Evolutionary conservation across 352 stramenopile species (phyloP).

Genomic region (Pythium grandisporangium): DNA sequence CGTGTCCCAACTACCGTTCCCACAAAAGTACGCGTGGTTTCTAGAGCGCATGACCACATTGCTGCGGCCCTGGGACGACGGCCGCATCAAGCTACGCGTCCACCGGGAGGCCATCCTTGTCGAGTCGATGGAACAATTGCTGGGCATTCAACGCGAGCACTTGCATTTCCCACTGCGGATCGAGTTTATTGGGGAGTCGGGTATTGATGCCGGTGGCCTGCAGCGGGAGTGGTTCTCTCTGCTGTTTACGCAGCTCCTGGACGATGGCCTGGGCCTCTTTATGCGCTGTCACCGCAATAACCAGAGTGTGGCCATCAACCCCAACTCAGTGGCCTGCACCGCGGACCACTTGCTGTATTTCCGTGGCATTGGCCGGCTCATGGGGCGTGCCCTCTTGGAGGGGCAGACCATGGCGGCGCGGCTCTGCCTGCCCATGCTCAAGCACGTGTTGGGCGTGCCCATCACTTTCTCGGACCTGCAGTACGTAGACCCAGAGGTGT

Average conservation of each 20-base stretch:
- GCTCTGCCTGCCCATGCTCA: slow-evolving; percentile 68
- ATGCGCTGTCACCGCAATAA: slow-evolving; percentile 67
- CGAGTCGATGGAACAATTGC: slow-evolving; percentile 75
- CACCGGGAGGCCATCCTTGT: slow-evolving; percentile 64
- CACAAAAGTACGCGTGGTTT: slow-evolving; percentile 81
- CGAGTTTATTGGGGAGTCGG: slow-evolving; percentile 78
- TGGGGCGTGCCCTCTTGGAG: slow-evolving; percentile 64
- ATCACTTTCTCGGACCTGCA: slow-evolving; percentile 79
- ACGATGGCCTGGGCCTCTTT: slow-evolving; percentile 63
- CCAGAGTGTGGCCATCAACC: slow-evolving; percentile 66
- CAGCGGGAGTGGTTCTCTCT: slow-evolving; percentile 82
- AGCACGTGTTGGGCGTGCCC: slow-evolving; percentile 69
- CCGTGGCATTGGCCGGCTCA: slow-evolving; percentile 52
- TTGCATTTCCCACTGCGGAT: slow-evolving; percentile 78
- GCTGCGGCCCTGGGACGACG: slow-evolving; percentile 66
- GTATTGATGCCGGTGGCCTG: slow-evolving; percentile 66
- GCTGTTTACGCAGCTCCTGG: slow-evolving; percentile 54
- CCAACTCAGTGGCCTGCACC: slow-evolving; percentile 61
- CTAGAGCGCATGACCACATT: slow-evolving; percentile 58
- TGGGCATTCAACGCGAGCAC: slow-evolving; percentile 62
- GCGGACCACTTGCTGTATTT: slow-evolving; percentile 85
- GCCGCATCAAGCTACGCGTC: slow-evolving; percentile 75
- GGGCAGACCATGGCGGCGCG: slow-evolving; percentile 63
- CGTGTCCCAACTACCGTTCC: slow-evolving; percentile 58
- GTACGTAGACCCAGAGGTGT: slow-evolving; percentile 71